Conservation (phyloP, 2,329 filamentous ascomycete genomes). For the Malbranchea zuffiana region DNA sequence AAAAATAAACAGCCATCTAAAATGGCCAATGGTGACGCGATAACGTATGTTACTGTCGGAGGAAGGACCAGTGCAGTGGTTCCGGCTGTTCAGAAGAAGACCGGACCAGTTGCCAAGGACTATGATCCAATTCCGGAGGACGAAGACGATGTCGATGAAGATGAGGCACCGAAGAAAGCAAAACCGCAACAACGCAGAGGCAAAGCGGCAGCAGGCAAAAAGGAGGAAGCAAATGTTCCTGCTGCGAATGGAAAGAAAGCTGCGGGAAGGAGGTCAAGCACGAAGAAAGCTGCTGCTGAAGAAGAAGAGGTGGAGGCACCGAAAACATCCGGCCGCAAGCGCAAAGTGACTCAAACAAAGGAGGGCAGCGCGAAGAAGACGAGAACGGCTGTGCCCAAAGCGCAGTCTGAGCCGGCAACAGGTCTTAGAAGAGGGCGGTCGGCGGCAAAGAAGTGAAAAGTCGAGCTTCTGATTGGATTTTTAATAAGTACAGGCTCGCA, state of each 20-base stretch:
- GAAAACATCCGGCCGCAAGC: conserved; percentile 5
- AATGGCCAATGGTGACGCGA: conserved; percentile 73
- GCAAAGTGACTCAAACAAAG: conserved; percentile 3
- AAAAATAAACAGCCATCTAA: conserved; percentile 60
- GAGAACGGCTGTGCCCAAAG: not conserved
- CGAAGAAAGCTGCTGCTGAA: conserved; percentile 6
- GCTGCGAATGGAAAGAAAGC: conserved; percentile 7
- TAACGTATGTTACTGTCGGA: conserved; percentile 78
- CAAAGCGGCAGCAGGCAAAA: conserved; percentile 1
- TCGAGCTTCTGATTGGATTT: not conserved
- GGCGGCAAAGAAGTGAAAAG: conserved; percentile 8
- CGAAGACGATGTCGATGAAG: conserved; percentile 5
- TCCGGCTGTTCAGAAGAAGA: conserved; percentile 77
- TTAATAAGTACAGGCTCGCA: too few species aligned
- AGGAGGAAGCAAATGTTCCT: not conserved
- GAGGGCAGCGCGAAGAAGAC: conserved; percentile 5
- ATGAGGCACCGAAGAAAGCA: conserved; percentile 2
- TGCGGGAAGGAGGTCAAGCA: not conserved
- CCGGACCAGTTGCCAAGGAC: conserved; percentile 45
- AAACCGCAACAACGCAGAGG: not conserved
- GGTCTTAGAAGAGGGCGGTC: conserved; percentile 14
- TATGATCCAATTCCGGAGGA: too few species aligned
- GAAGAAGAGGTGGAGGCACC: conserved; percentile 1
- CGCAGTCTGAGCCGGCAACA: not conserved
- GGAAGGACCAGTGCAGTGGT: conserved; percentile 86